Conservation (phyloP, 345 rosid species). For the Orychophragmus violaceus region DNA sequence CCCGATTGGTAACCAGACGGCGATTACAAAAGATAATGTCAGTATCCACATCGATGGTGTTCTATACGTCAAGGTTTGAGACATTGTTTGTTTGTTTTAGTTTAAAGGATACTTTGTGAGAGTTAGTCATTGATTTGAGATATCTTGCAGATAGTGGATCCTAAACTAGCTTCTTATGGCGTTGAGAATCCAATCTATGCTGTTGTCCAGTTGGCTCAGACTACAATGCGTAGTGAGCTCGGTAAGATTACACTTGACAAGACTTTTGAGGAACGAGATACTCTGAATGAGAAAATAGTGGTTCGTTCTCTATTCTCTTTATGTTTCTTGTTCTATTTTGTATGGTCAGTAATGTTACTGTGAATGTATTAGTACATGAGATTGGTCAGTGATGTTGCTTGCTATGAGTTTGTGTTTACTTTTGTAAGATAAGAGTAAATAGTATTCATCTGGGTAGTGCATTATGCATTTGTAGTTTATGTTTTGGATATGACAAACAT, state of each 20-base stretch:
- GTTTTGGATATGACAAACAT: too few relatives aligned
- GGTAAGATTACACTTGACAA: conserved; percentile 97
- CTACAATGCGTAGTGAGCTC: conserved; percentile 96
- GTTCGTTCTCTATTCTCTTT: conserved; percentile 35
- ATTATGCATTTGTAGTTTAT: neutral
- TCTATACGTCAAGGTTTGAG: conserved; percentile 69
- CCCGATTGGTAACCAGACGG: conserved; percentile 82
- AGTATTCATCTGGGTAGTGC: neutral
- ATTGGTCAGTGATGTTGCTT: conserved; percentile 9
- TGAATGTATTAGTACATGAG: neutral
- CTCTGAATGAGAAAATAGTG: conserved; percentile 89
- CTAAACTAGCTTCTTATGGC: conserved; percentile 82
- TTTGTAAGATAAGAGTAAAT: neutral
- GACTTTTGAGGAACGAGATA: conserved; percentile 93
- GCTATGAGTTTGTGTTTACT: neutral
- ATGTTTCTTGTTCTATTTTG: neutral
- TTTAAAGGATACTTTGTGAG: too few relatives aligned
- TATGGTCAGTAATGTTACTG: neutral
- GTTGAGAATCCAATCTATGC: conserved; percentile 93
- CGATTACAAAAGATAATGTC: conserved; percentile 93
- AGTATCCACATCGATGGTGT: conserved; percentile 91
- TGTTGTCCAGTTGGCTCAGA: conserved; percentile 87
- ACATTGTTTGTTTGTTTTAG: neutral
- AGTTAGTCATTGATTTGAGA: neutral
- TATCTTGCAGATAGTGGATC: conserved; percentile 89